Conservation (phyloP, 805 yeast genomes). For the Saccharomycopsis lassenensis region DNA sequence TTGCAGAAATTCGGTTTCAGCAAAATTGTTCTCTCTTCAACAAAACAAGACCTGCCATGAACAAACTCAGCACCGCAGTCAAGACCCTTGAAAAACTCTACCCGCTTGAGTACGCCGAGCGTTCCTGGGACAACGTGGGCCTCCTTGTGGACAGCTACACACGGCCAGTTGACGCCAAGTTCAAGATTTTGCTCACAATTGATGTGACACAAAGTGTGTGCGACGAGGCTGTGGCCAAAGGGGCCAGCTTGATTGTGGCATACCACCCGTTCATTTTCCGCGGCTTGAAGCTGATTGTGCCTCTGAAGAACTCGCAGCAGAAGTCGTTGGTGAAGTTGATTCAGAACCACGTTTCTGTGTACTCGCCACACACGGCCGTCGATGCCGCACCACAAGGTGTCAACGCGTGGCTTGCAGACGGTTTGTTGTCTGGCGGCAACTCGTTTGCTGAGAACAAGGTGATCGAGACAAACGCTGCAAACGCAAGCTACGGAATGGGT, state of each 20-base stretch:
- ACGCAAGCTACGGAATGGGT: constrained; percentile 71
- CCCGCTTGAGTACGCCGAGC: constrained; percentile 74
- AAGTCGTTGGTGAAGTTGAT: constrained; percentile 60
- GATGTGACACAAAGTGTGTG: constrained; percentile 80
- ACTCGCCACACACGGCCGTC: constrained; percentile 92
- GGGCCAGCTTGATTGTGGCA: constrained; percentile 57
- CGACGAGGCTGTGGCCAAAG: constrained; percentile 61
- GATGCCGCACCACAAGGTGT: constrained; percentile 93
- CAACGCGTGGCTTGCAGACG: constrained; percentile 79
- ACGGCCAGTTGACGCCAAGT: constrained; percentile 18
- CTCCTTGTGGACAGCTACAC: constrained; percentile 61
- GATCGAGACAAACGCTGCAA: constrained; percentile 12
- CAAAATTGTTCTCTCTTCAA: too few relatives aligned
- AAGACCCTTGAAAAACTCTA: constrained; percentile 57
- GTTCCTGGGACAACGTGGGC: constrained; percentile 94
- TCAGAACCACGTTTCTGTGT: constrained; percentile 73
- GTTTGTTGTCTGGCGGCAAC: constrained; percentile 27
- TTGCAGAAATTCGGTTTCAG: too few relatives aligned
- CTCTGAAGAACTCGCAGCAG: constrained; percentile 67
- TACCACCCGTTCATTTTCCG: constrained; percentile 93
- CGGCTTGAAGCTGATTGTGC: constrained; percentile 65
- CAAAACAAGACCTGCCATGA: too few relatives aligned
- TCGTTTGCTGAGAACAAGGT: constrained; percentile 19
- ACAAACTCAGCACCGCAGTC: constrained; percentile 38
- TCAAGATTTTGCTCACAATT: constrained; percentile 48